These are phyloP conservation scores for Stagonosporopsis rhizophila DNA, from an alignment of 2,329 filamentous ascomycete species.

Conservation along the genomic window DNA sequence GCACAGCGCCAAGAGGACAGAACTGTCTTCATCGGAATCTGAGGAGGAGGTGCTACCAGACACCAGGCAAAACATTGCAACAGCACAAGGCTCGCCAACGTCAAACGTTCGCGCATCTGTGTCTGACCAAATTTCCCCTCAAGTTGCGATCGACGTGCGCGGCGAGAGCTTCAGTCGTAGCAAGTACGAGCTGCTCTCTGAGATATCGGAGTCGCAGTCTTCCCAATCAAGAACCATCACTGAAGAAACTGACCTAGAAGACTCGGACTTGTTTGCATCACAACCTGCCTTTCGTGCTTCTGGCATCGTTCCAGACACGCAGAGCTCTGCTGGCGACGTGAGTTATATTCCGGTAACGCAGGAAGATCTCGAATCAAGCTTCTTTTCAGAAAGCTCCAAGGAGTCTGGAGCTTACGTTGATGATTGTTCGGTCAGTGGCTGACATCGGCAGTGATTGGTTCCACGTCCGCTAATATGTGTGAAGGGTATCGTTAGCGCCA, in stretches of 20 bases:
- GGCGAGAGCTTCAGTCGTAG: slow-evolving; percentile 7
- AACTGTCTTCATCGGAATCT: background rate
- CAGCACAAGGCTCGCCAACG: background rate
- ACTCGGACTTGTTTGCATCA: slow-evolving; percentile 26
- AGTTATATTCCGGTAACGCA: slow-evolving; percentile 39
- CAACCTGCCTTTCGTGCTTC: slow-evolving; percentile 20
- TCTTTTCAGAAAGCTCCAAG: slow-evolving; percentile 4
- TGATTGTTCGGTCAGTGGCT: slow-evolving; percentile 18
- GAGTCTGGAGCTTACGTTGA: slow-evolving; percentile 15
- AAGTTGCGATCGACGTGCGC: background rate
- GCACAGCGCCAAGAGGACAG: slow-evolving; percentile 1
- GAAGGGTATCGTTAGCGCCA: slow-evolving; percentile 21
- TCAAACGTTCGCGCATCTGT: background rate
- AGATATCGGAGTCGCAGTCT: slow-evolving; percentile 13
- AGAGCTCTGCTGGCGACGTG: slow-evolving; percentile 29
- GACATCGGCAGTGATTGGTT: background rate
- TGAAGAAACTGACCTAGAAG: slow-evolving; percentile 25
- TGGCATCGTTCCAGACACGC: slow-evolving; percentile 39
- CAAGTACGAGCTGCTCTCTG: background rate
- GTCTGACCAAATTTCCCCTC: slow-evolving; percentile 1
- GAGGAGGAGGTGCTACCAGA: background rate
- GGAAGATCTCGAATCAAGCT: slow-evolving; percentile 15
- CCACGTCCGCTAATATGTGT: background rate
- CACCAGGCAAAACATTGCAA: background rate
- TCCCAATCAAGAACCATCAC: background rate